These are phyloP conservation scores for Starmerella davenportii DNA, from an alignment of 805 yeast species.

Conservation along the genomic window DNA sequence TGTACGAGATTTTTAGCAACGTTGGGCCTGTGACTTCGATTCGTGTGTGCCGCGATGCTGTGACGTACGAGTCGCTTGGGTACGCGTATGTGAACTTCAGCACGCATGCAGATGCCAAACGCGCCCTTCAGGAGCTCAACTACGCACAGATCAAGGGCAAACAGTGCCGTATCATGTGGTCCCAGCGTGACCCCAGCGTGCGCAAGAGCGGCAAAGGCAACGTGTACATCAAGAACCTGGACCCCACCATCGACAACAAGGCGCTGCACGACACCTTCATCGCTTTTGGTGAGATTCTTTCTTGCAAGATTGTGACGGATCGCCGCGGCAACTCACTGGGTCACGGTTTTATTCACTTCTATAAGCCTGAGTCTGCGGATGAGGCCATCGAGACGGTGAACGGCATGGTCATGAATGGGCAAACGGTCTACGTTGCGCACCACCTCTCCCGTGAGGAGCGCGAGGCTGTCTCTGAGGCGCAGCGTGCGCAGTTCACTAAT, in stretches of 20 bases:
- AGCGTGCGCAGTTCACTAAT: conserved; percentile 87
- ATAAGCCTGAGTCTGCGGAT: conserved; percentile 75
- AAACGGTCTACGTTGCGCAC: conserved; percentile 87
- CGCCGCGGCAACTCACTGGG: conserved; percentile 82
- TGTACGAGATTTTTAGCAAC: conserved; percentile 86
- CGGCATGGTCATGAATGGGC: conserved; percentile 95
- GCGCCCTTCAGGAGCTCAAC: conserved; percentile 89
- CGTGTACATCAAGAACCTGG: conserved; percentile 94
- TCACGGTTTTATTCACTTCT: conserved; percentile 95
- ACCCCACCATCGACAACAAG: conserved; percentile 96
- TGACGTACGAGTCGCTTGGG: conserved; percentile 90
- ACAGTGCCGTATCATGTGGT: conserved; percentile 99
- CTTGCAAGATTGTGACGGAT: conserved; percentile 94
- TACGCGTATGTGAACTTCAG: conserved; percentile 96
- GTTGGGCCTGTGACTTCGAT: conserved; percentile 90
- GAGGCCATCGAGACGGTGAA: conserved; percentile 93
- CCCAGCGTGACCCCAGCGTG: conserved; percentile 92
- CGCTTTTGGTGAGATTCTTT: conserved; percentile 86
- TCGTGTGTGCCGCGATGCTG: conserved; percentile 97
- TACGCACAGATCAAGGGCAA: conserved; percentile 84
- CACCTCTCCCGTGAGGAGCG: conserved; percentile 88
- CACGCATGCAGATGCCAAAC: conserved; percentile 74
- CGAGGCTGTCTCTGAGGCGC: conserved; percentile 76
- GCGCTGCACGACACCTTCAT: conserved; percentile 95
- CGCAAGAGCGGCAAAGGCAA: conserved; percentile 94